Conservation (phyloP, 2,329 filamentous ascomycete genomes). For the Aspergillus clavatus region DNA sequence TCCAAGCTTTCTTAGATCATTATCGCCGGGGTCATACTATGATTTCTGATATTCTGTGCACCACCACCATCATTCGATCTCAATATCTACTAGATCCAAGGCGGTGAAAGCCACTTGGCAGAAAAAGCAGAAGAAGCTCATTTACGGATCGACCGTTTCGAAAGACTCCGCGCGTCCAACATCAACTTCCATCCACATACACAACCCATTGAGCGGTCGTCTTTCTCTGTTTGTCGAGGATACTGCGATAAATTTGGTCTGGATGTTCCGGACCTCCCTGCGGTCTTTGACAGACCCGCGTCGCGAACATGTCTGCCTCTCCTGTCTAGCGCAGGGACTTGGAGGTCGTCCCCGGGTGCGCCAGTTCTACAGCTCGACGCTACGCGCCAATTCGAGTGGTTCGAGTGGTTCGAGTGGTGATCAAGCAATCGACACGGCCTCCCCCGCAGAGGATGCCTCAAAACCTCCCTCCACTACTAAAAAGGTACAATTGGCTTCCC, state of each 20-base stretch:
- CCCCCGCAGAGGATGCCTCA: neutral
- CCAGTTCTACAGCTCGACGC: slow-evolving; percentile 23
- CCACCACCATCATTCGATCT: neutral
- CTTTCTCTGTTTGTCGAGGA: neutral
- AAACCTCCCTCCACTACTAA: neutral
- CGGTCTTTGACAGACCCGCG: slow-evolving; percentile 34
- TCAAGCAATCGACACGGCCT: neutral
- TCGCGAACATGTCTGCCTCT: slow-evolving; percentile 33
- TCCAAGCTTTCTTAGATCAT: neutral
- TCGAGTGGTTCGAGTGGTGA: too few species aligned
- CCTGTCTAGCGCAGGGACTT: slow-evolving; percentile 27
- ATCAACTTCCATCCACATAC: neutral
- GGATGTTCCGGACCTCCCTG: slow-evolving; percentile 37
- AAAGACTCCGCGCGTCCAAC: neutral
- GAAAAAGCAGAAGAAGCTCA: slow-evolving; percentile 11
- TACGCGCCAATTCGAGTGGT: slow-evolving; percentile 12
- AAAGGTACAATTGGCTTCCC: neutral
- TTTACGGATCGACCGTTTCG: neutral
- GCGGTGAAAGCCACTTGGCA: slow-evolving; percentile 13
- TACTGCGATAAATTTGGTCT: slow-evolving; percentile 8
- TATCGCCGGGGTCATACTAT: neutral
- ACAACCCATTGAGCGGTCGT: neutral
- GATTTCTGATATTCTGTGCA: too few species aligned
- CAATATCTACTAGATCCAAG: neutral
- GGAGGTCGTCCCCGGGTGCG: slow-evolving; percentile 20